Conservation (phyloP, 2,329 filamentous ascomycete genomes). For the Aspergillus proliferans region DNA sequence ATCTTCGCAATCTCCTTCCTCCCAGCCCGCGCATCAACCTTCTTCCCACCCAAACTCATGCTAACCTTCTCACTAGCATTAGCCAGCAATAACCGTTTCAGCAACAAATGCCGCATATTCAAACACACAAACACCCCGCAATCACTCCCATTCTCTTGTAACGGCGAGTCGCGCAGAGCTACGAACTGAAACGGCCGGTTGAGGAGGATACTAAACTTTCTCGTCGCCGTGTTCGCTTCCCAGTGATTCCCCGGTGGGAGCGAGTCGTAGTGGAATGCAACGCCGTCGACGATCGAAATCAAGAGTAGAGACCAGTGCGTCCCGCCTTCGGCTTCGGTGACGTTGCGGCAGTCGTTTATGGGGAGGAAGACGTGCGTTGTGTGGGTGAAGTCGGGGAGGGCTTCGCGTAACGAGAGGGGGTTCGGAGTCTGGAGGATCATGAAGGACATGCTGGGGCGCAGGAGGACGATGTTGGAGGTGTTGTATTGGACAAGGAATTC, state of each 20-base stretch:
- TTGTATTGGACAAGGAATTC: slow-evolving; percentile 77
- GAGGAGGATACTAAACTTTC: slow-evolving; percentile 65
- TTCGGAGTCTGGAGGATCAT: slow-evolving; percentile 71
- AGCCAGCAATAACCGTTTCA: slow-evolving; percentile 73
- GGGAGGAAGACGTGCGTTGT: slow-evolving; percentile 93
- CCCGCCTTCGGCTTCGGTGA: slow-evolving; percentile 74
- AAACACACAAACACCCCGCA: slow-evolving; percentile 96
- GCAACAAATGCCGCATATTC: slow-evolving; percentile 85
- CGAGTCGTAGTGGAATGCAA: slow-evolving; percentile 96
- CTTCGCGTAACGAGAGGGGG: slow-evolving; percentile 53
- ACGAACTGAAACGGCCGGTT: slow-evolving; percentile 63
- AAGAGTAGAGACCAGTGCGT: slow-evolving; percentile 92
- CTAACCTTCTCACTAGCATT: slow-evolving; percentile 79
- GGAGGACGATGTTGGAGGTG: slow-evolving; percentile 77
- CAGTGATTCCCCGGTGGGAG: slow-evolving; percentile 67
- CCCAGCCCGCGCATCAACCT: slow-evolving; percentile 71
- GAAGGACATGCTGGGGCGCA: slow-evolving; percentile 88
- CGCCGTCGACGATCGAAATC: slow-evolving; percentile 78
- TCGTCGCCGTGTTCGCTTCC: slow-evolving; percentile 64
- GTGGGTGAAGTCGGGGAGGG: slow-evolving; percentile 70
- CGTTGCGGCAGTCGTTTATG: slow-evolving; percentile 80
- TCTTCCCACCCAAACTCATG: slow-evolving; percentile 85
- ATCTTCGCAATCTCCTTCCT: slow-evolving; percentile 88
- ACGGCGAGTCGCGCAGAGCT: slow-evolving; percentile 75
- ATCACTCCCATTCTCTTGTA: slow-evolving; percentile 87